phyloP scores from a whole-genome alignment of 2,329 filamentous ascomycete genomes.

The Raffaelea ambrosiae region DNA sequence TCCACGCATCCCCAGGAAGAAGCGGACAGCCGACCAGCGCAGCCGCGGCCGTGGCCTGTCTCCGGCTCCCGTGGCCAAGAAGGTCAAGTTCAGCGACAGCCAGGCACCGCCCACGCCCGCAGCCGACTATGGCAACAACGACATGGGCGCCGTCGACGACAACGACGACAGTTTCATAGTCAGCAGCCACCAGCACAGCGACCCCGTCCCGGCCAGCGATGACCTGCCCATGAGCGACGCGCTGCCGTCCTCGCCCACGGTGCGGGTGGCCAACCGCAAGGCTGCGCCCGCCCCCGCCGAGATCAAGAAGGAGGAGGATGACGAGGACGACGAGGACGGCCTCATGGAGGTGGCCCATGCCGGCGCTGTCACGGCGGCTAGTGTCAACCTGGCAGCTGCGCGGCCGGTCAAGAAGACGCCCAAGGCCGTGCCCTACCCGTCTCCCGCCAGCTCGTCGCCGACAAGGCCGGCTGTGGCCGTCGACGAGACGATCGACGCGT shows the following conservation, averaged over 20 bases:
- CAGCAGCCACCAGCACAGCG: conserved; percentile 33
- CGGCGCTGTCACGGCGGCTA: conserved; percentile 57
- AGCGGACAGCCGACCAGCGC: conserved; percentile 67
- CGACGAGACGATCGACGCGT: conserved; percentile 60
- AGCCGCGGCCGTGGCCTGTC: conserved; percentile 69
- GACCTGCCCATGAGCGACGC: conserved; percentile 75
- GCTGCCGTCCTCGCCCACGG: conserved; percentile 77
- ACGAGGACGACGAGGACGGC: conserved; percentile 68
- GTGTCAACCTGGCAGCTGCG: conserved; percentile 77
- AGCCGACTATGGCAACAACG: conserved; percentile 40
- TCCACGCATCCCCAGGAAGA: conserved; percentile 49
- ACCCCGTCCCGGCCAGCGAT: conserved; percentile 15
- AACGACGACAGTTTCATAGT: conserved; percentile 29
- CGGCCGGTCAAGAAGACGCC: conserved; percentile 68
- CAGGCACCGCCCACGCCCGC: conserved; percentile 37
- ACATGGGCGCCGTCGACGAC: conserved; percentile 39
- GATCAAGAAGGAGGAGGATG: conserved; percentile 36
- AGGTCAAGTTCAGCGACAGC: conserved; percentile 43
- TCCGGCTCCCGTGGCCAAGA: conserved; percentile 53
- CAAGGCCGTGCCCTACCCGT: conserved; percentile 55
- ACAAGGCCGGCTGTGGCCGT: conserved; percentile 23
- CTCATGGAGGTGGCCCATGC: conserved; percentile 82
- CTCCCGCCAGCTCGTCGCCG: conserved; percentile 71
- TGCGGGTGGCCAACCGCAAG: conserved; percentile 69
- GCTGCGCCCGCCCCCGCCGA: conserved; percentile 35